Evolutionary conservation across 2,329 filamentous ascomycete genomes (phyloP), one percentile per base, ranked within the genome.

Genomic region (Botrytis fragariae): DNA sequence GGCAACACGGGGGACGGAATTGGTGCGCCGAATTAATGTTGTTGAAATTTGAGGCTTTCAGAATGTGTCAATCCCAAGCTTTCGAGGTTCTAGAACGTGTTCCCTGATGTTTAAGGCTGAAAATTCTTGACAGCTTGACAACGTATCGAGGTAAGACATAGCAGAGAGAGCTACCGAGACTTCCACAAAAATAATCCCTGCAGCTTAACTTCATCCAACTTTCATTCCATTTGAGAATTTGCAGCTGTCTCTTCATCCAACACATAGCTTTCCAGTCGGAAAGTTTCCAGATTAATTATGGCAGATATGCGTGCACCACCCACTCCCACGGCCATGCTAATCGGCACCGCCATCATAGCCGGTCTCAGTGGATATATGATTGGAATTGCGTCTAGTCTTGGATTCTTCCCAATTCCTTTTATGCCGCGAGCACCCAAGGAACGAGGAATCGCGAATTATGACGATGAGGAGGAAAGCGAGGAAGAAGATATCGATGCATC

Each of bases 351-450:
- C 76, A 87, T 97, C 75, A 84, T 95, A 73, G 88, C 91, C 75
- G 90, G 93, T 77, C 81, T 96, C 71, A 88, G 89, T 1, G 95
- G 95, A 78, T 97, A 95, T 83, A 89, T 94, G 73, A 87, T 98
- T 32, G 94, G 93, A 76, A 84, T 97, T 74, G 89, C 87, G 29
- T 86, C 88, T 32, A 88, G 88, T 54, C 87, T 97, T 22, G 94
- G 93, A 75, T 84, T 97, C 74, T 94, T 94, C 83, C 87, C 90
- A 29, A 87, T 88, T 8, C 81, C 80, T 5, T 81, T 81, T 72
- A 74, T 74, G 59, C 69, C 77, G 14, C 75, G 75, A 69, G 60
- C 73, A 5, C 74, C 86, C 83, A 73, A 77, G 82, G 88, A 61
- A 22, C 74, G 75, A 18, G 78, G 79, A 29, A 91, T 86, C 84